Base-by-base conservation (phyloP, 495 filamentous ascomycete species). In the Tuber borchii region DNA sequence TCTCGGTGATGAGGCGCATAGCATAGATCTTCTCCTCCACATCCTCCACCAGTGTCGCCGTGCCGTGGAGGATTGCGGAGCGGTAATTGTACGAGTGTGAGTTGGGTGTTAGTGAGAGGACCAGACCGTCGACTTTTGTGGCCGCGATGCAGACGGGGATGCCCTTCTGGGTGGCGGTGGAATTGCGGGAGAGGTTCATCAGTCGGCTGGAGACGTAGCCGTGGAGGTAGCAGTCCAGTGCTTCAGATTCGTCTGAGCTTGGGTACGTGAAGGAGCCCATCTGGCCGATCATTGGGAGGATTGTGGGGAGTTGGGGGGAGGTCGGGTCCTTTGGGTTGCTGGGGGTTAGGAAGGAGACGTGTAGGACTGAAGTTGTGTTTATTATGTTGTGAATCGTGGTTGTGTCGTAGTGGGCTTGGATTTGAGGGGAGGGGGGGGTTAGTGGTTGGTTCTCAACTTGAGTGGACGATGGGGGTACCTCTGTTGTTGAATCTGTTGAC, bases 51-150 rank as follows among this genome's bases (percentile, higher is more conserved):
- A 91, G 81, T 1, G 80, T 84, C 19, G 92, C 94, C 81, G 90
- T 88, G 8, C 94, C 94, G 81, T 94, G 92, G 40, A 96, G 86
- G 22, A 92, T 84, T 10, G 92, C 93, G 65, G 90, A 93, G 80
- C 93, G 93, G 85, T 95, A 97, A 86, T 97, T 97, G 86, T 92
- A 94, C 83, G 88, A 92, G 86, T 97, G 93, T 34, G 87, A 86
- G 84, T 91, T 91, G 40, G 94, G 93, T 0, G 93, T 84, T 20
- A 95, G 87, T 12, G 91, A 87, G 22, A 96, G 87, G 46, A 95
- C 89, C 17, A 94, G 84, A 34, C 93, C 93, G 85, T 94, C 92
- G 20, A 94, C 84, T 78, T 91, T 83, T 75, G 86, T 95, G 14
- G 88, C 91, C 78, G 86, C 91, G 46, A 90, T 88, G 85, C 85